A percentile compares a stretch with the other conserved stretches of the same genome.
phyloP scores from a whole-genome alignment of 306 rosid genomes.

The Benincasa hispida region DNA sequence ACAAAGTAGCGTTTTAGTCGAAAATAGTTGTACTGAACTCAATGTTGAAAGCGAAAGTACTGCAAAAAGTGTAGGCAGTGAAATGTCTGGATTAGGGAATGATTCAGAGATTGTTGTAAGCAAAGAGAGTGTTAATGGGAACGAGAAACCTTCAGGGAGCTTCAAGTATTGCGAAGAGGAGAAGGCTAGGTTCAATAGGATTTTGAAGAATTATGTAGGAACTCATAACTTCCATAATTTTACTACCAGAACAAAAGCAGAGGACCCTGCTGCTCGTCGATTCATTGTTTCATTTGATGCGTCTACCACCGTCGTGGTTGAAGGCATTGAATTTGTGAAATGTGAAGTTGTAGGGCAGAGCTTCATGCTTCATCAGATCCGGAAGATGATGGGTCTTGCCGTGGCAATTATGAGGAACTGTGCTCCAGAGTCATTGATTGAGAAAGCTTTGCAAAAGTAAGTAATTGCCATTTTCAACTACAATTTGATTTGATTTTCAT shows the following conservation, averaged over 20 bases:
- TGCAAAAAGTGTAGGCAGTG: constrained; percentile 9
- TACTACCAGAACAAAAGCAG: constrained; percentile 88
- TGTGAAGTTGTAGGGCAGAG: constrained; percentile 95
- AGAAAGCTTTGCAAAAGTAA: constrained; percentile 70
- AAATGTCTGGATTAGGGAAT: constrained; percentile 17
- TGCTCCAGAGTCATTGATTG: constrained; percentile 59
- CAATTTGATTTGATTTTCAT: background rate
- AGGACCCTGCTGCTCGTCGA: constrained; percentile 61
- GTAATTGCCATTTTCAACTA: constrained; percentile 2
- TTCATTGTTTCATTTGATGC: constrained; percentile 69
- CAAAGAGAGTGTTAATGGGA: constrained; percentile 27
- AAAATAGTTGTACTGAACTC: constrained; percentile 19
- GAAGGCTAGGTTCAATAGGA: constrained; percentile 59
- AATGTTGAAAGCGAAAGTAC: constrained; percentile 15
- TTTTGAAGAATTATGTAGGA: constrained; percentile 56
- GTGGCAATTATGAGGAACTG: constrained; percentile 82
- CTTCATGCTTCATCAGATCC: constrained; percentile 98
- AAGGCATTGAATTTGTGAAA: constrained; percentile 69
- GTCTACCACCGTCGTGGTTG: constrained; percentile 28
- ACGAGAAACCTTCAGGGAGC: constrained; percentile 17
- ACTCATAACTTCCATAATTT: constrained; percentile 93
- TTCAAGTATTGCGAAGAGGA: constrained; percentile 61
- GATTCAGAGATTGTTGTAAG: constrained; percentile 4
- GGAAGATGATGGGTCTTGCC: constrained; percentile 87
- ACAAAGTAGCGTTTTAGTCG: constrained; percentile 16